Conservation (phyloP, 345 rosid species). For the Odontarrhena argentea region DNA sequence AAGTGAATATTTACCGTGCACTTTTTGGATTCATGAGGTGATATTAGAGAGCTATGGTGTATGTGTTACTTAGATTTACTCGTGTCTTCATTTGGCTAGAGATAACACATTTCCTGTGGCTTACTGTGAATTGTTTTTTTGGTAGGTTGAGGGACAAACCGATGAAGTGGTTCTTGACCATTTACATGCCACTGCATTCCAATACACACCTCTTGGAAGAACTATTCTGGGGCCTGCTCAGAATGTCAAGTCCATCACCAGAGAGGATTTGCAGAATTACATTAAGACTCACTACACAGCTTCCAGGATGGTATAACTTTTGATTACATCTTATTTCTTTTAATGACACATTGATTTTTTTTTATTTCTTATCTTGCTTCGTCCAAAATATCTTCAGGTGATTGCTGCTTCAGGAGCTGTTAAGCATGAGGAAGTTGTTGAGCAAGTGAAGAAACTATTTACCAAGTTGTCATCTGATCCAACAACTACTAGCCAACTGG, state of each 20-base stretch:
- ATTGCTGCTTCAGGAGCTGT: slow-evolving; percentile 97
- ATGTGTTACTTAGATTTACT: not conserved
- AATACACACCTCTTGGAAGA: slow-evolving; percentile 87
- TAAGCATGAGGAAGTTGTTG: slow-evolving; percentile 95
- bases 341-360: slow-evolving; percentile 2
- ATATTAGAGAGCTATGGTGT: not conserved
- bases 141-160: slow-evolving; percentile 84
- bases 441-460: slow-evolving; percentile 79
- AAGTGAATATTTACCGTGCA: not conserved
- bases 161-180: slow-evolving; percentile 97
- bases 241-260: slow-evolving; percentile 77
- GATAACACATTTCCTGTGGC: not conserved
- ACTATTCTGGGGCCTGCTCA: slow-evolving; percentile 92
- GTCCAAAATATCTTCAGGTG: slow-evolving; percentile 54
- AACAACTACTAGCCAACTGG: slow-evolving; percentile 82
- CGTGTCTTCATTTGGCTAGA: not conserved
- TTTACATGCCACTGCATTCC: slow-evolving; percentile 97
- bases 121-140: not conserved
- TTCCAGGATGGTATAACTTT: slow-evolving; percentile 79
- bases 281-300: slow-evolving; percentile 95
- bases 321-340: not conserved
- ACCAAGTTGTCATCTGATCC: slow-evolving; percentile 82
- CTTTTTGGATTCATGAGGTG: not conserved
- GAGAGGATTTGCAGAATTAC: slow-evolving; percentile 74
- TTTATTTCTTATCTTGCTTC: slow-evolving; percentile 8